Percentiles rank a stretch among this genome's conserved stretches.
Evolutionary conservation across 2,329 filamentous ascomycete species (phyloP).

Genomic region (Pseudopithomyces chartarum): DNA sequence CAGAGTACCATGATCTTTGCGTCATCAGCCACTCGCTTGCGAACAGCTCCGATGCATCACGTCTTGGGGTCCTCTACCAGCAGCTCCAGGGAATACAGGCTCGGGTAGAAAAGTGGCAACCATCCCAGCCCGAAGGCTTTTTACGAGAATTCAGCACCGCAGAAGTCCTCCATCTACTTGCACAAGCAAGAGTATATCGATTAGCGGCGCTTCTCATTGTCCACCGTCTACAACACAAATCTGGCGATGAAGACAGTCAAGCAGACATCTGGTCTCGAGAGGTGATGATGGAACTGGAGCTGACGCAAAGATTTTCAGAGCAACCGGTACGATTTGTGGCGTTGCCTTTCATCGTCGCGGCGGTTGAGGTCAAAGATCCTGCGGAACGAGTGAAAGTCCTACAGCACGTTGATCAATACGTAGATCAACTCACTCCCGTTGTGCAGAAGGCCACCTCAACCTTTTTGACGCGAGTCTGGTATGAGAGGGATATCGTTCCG

Average conservation of each 20-base stretch:
- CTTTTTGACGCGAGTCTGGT: constrained; percentile 9
- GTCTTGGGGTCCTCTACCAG: background rate
- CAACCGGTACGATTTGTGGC: constrained; percentile 7
- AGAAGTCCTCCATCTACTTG: constrained; percentile 11
- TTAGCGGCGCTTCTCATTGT: constrained; percentile 8
- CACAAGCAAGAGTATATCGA: constrained; percentile 12
- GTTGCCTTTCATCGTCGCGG: constrained; percentile 13
- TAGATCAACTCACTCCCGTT: constrained; percentile 11
- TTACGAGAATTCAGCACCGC: background rate
- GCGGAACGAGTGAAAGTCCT: background rate
- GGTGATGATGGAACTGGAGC: constrained; percentile 11
- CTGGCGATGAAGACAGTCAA: constrained; percentile 7
- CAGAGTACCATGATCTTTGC: constrained; percentile 12
- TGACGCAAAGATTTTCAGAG: constrained; percentile 1
- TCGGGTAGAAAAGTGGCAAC: constrained; percentile 6
- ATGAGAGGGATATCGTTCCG: constrained; percentile 3
- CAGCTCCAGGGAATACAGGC: background rate
- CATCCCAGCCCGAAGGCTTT: constrained; percentile 1
- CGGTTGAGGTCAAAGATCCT: constrained; percentile 6
- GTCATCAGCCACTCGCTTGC: constrained; percentile 8
- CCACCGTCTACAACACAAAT: constrained; percentile 9
- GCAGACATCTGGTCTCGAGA: constrained; percentile 11
- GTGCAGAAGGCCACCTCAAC: constrained; percentile 7
- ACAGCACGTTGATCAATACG: constrained; percentile 6
- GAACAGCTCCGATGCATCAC: background rate